phyloP scores from a whole-genome alignment of 371 early-diverging fungal species.

The Spiromyces aspiralis region DNA sequence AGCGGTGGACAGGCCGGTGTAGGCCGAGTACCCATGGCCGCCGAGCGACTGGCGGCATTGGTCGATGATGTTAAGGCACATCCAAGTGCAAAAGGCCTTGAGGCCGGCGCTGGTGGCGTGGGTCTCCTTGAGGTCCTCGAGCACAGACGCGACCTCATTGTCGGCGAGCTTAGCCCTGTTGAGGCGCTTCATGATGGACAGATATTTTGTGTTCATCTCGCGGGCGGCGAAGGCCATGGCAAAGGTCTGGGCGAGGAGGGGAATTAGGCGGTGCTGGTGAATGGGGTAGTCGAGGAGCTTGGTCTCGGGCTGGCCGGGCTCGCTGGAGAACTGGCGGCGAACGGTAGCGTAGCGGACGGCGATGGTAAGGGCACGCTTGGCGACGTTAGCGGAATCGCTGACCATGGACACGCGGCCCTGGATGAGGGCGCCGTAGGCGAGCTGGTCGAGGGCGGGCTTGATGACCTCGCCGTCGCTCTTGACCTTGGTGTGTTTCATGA shows the following conservation, averaged over 20 bases:
- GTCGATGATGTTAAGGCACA: slow-evolving; percentile 68
- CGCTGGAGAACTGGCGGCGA: slow-evolving; percentile 74
- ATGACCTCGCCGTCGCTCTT: slow-evolving; percentile 50
- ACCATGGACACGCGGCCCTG: slow-evolving; percentile 85
- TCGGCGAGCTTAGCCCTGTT: slow-evolving; percentile 48
- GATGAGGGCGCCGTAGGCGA: slow-evolving; percentile 82
- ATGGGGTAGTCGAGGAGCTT: slow-evolving; percentile 82
- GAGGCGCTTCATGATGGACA: slow-evolving; percentile 53
- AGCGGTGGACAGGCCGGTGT: slow-evolving; percentile 72
- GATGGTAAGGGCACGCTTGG: slow-evolving; percentile 81
- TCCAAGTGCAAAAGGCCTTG: slow-evolving; percentile 93
- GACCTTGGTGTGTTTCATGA: slow-evolving; percentile 90
- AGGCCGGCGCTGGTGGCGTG: slow-evolving; percentile 85
- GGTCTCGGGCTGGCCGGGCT: slow-evolving; percentile 42
- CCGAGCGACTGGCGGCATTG: slow-evolving; percentile 82
- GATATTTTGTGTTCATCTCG: slow-evolving; percentile 63
- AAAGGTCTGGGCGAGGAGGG: slow-evolving; percentile 74
- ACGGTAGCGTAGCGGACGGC: slow-evolving; percentile 83
- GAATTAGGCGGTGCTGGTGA: slow-evolving; percentile 83
- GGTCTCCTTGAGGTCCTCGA: slow-evolving; percentile 73
- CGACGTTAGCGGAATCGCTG: slow-evolving; percentile 66
- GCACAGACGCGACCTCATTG: slow-evolving; percentile 39
- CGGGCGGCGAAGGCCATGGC: slow-evolving; percentile 82
- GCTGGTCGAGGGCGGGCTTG: slow-evolving; percentile 47
- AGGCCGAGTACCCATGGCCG: slow-evolving; percentile 84